A percentile compares a stretch with the other conserved stretches of the same genome.
These are phyloP conservation scores for Cornus controversa DNA, from an alignment of 148 eudicot species.

Conservation along the genomic window DNA sequence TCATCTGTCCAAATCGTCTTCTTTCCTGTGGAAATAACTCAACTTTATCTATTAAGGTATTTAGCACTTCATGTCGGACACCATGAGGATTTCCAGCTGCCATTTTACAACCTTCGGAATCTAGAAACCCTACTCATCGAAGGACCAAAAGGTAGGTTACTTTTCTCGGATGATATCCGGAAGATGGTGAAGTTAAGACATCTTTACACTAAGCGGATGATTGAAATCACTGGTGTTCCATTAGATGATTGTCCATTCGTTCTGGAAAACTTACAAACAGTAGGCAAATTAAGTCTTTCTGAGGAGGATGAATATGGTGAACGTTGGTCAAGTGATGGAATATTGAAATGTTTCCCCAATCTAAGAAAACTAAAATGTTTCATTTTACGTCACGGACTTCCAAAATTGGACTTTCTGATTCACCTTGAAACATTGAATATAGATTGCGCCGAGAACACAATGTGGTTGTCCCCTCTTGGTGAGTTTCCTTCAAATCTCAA, in stretches of 20 bases:
- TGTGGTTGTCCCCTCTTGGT: too few relatives aligned
- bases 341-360: conserved; percentile 11
- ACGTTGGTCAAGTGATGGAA: too few relatives aligned
- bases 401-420: conserved; percentile 7
- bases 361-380: conserved; percentile 18
- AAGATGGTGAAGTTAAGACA: too few relatives aligned
- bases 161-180: too few relatives aligned
- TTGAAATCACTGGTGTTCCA: neutral
- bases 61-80: neutral
- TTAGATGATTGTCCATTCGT: neutral
- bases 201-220: neutral
- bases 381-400: neutral
- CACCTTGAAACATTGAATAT: conserved; percentile 12
- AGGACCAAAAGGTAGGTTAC: neutral
- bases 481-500: conserved; percentile 8
- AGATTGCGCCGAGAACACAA: too few relatives aligned
- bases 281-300: neutral
- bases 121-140: conserved; percentile 11
- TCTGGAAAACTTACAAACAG: neutral
- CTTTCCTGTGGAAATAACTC: neutral
- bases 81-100: neutral
- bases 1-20: too few relatives aligned
- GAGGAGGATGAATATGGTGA: neutral
- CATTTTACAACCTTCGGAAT: conserved; percentile 2
- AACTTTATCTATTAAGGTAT: conserved; percentile 13